Evolutionary conservation across 176 grass and related monocot species (phyloP), one percentile per base, ranked within the genome.

Genomic region (Areca catechu): DNA sequence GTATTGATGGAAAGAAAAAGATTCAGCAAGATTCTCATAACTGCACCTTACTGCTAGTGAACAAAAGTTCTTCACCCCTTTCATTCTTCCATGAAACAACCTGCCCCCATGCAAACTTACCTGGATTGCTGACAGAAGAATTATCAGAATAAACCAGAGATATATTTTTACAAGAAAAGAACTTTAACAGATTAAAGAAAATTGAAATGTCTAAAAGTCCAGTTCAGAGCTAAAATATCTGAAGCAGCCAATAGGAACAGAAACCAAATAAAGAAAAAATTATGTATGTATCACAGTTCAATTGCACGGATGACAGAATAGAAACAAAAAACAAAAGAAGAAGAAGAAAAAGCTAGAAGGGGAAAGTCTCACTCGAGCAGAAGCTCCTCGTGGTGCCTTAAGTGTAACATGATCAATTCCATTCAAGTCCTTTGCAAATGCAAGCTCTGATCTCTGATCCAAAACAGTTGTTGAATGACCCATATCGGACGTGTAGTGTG

Each of bases 41-140:
- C 20, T 12, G 12, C 17, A 54, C 18, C 18, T 54, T 54, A 54
- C 18, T 54, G 17, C 53, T 54, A 3, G 53, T 54, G 20, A 54
- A 54, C 19, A 54, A 54, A 9, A 54, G 52, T 7, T 54, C 53
- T 19, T 54, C 19, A 12, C n/a, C 53, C 20, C 5, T 7, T 22
- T 54, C 53, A 54, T 54, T 54, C n/a, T 20, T 21, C 53, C 53
- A 54, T 54, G 53, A 54, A 54, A 20, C 20, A 54, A 54, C 18
- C 16, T 54, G 53, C 20, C 53, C 53, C 53, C 16, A 21, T 54
- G 53, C 18, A 54, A 20, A 20, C 53, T 54, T 19, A 54, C 10
- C 18, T 54, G n/a, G 1, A 54, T 54, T 54, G 7, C n/a, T 19
- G 17, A 20, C 53, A 54, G 53, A 54, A 19, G 4, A 54, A 54